Evolutionary conservation across 208 protist genomes (phyloP).

Genomic region (Tetramitus jugosus): DNA sequence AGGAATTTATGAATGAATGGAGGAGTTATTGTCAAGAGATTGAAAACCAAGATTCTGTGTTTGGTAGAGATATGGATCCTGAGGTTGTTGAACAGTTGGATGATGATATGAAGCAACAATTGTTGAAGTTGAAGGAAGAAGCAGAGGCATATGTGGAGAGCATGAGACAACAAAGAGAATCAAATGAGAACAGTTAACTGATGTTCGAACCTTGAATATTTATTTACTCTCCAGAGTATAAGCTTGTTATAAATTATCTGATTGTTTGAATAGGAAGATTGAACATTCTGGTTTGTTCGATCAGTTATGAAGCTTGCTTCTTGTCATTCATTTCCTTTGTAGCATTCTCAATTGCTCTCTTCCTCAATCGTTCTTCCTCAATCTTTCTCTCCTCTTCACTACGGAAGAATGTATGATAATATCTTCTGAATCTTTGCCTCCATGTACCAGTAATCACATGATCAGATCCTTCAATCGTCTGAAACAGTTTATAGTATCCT

Average conservation of each 20-base stretch:
- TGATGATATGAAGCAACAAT: not conserved
- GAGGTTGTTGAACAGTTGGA: not conserved
- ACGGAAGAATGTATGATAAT: not conserved
- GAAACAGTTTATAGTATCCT: not conserved
- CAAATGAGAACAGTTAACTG: no score
- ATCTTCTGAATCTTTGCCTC: not conserved
- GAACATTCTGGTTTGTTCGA: no score
- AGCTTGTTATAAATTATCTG: no score
- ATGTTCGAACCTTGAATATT: no score
- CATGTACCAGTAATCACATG: not conserved
- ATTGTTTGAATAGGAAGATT: no score
- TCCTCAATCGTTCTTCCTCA: no score
- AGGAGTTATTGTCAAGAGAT: not conserved
- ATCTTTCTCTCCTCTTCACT: no score
- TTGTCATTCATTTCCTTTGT: no score
- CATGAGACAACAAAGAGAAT: not conserved
- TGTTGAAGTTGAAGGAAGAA: not conserved
- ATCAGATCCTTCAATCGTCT: not conserved
- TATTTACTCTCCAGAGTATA: no score
- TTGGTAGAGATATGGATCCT: not conserved
- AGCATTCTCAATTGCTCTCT: no score
- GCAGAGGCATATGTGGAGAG: not conserved
- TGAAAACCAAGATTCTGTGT: not conserved
- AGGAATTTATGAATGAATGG: not conserved
- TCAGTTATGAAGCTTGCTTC: no score